Evolutionary conservation across 2,329 filamentous ascomycete species (phyloP).

Genomic region (Neodidymelliopsis sp.): DNA sequence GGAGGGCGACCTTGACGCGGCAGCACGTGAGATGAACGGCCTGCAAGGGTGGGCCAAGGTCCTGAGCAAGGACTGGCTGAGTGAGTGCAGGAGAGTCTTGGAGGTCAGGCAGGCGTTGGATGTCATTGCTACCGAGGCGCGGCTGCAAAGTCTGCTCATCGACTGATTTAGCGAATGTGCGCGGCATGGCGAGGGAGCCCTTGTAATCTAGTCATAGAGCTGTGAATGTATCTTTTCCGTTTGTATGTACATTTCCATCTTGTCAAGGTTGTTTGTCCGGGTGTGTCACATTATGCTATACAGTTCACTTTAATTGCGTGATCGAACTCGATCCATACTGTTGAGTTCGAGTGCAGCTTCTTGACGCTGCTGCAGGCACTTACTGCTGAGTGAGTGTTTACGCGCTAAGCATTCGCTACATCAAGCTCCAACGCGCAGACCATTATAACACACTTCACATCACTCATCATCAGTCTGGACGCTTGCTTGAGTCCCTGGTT

Average conservation of each 20-base stretch:
- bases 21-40: conserved; percentile 93
- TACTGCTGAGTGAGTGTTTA: too few species aligned
- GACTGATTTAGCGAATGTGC: conserved; percentile 59
- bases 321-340: too few species aligned
- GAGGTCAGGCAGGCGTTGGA: conserved; percentile 97
- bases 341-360: too few species aligned
- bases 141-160: conserved; percentile 84
- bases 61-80: conserved; percentile 90
- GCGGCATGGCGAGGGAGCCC: conserved; percentile 2
- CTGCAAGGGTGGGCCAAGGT: conserved; percentile 95
- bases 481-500: too few species aligned
- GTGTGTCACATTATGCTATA: too few species aligned
- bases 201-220: conserved; percentile 21
- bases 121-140: conserved; percentile 89
- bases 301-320: too few species aligned
- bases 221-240: conserved; percentile 12
- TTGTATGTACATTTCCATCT: background rate
- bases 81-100: conserved; percentile 87
- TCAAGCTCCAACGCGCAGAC: too few species aligned
- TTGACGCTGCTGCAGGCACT: too few species aligned
- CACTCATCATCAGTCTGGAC: too few species aligned
- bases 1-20: conserved; percentile 89
- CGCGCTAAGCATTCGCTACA: too few species aligned
- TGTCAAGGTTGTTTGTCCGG: too few species aligned
- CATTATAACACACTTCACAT: too few species aligned